These are phyloP conservation scores for Fonsecaea multimorphosa DNA, from an alignment of 2,329 filamentous ascomycete species.

Conservation along the genomic window DNA sequence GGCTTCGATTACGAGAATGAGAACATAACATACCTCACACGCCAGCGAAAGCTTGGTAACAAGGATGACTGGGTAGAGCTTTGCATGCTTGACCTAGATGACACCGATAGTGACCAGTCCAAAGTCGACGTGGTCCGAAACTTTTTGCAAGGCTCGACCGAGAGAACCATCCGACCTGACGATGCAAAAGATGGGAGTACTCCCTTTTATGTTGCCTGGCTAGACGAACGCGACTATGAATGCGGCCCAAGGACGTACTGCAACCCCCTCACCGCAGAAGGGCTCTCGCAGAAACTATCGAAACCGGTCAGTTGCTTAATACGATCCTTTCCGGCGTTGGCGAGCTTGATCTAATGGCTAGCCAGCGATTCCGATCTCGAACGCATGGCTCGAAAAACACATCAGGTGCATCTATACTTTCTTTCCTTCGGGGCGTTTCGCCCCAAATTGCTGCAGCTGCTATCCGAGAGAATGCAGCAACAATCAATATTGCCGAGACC, in stretches of 20 bases:
- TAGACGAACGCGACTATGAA: slow-evolving; percentile 12
- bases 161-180: slow-evolving; percentile 6
- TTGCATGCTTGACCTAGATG: slow-evolving; percentile 2
- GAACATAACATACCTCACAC: background rate
- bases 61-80: background rate
- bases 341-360: background rate
- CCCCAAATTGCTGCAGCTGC: background rate
- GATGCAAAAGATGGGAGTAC: slow-evolving; percentile 1
- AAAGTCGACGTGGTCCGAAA: background rate
- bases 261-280: slow-evolving; percentile 17
- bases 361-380: background rate
- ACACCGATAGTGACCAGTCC: background rate
- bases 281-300: background rate
- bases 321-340: background rate
- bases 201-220: slow-evolving; percentile 8
- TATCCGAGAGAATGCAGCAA: too few relatives aligned
- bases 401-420: too few relatives aligned
- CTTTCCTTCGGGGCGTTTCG: background rate
- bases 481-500: too few relatives aligned
- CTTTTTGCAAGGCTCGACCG: slow-evolving; percentile 5
- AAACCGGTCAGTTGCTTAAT: slow-evolving; percentile 16
- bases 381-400: background rate
- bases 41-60: background rate
- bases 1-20: slow-evolving; percentile 6
- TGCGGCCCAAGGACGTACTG: background rate